Evolutionary conservation across 2,329 filamentous ascomycete species (phyloP).

Genomic region (Talaromyces sp.): DNA sequence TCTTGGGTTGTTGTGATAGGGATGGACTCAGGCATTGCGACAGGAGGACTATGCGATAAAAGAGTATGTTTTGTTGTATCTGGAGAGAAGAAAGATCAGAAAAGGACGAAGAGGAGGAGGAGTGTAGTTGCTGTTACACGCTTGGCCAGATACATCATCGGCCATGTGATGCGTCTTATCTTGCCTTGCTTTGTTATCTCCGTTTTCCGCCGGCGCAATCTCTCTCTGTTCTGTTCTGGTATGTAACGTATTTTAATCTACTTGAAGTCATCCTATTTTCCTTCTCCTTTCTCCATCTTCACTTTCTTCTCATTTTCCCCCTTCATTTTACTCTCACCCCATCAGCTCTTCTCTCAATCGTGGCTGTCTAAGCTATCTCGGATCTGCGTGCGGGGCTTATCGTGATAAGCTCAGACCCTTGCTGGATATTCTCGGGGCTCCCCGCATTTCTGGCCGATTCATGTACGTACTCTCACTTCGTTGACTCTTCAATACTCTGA

Average conservation of each 20-base stretch:
- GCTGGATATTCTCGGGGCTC: conserved; percentile 7
- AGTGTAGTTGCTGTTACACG: background rate
- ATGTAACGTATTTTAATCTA: background rate
- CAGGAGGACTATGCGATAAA: background rate
- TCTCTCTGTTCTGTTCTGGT: background rate
- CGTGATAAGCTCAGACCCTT: conserved; percentile 11
- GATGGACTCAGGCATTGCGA: conserved; percentile 13
- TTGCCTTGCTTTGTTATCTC: conserved; percentile 5
- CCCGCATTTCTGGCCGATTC: conserved; percentile 5
- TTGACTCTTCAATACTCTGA: background rate
- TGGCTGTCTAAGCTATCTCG: background rate
- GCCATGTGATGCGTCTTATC: conserved; percentile 11
- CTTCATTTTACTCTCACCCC: background rate
- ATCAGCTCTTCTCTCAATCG: background rate
- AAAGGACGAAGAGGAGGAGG: background rate
- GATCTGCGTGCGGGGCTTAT: conserved; percentile 15
- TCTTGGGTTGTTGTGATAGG: background rate
- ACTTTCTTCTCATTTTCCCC: background rate
- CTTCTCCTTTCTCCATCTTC: background rate
- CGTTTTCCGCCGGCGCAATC: background rate
- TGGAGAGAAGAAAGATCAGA: background rate
- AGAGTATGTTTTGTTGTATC: background rate
- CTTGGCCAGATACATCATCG: background rate
- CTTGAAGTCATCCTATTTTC: background rate
- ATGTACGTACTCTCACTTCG: background rate